Conservation (phyloP, 2,329 filamentous ascomycete genomes). For the Claviceps sp. region DNA sequence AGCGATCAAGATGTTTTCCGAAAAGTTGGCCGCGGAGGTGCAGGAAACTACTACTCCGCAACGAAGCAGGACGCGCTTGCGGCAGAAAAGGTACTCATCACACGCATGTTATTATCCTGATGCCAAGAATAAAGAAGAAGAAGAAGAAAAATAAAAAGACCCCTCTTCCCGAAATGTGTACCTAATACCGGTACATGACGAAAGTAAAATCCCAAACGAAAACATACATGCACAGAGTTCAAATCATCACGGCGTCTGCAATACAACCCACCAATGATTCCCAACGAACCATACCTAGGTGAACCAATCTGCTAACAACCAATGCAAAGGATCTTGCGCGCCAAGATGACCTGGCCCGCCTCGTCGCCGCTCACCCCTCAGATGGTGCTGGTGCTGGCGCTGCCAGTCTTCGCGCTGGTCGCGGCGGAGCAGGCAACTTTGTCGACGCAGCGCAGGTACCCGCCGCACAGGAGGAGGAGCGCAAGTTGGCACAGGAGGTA, state of each 20-base stretch:
- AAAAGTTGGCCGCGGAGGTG: conserved; percentile 47
- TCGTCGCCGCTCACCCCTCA: conserved; percentile 6
- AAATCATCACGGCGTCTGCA: neutral
- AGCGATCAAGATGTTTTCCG: conserved; percentile 29
- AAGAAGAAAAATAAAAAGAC: neutral
- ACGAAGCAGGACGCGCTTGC: conserved; percentile 34
- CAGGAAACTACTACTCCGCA: conserved; percentile 47
- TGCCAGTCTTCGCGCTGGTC: conserved; percentile 3
- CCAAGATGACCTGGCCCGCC: conserved; percentile 13
- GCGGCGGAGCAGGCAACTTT: conserved; percentile 48
- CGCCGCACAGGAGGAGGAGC: conserved; percentile 20
- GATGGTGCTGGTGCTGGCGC: neutral
- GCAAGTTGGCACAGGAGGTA: conserved; percentile 18
- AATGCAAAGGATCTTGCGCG: conserved; percentile 25
- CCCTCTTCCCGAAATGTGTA: too few species aligned
- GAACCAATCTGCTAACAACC: neutral
- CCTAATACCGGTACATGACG: neutral
- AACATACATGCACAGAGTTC: neutral
- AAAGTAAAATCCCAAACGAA: neutral
- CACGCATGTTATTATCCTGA: neutral
- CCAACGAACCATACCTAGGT: too few species aligned
- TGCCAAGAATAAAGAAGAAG: neutral
- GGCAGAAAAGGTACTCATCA: neutral
- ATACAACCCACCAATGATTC: neutral
- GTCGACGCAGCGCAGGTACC: conserved; percentile 24